Base-by-base conservation (phyloP, 2,329 filamentous ascomycete genomes). In the Hirsutella rhossiliensis region DNA sequence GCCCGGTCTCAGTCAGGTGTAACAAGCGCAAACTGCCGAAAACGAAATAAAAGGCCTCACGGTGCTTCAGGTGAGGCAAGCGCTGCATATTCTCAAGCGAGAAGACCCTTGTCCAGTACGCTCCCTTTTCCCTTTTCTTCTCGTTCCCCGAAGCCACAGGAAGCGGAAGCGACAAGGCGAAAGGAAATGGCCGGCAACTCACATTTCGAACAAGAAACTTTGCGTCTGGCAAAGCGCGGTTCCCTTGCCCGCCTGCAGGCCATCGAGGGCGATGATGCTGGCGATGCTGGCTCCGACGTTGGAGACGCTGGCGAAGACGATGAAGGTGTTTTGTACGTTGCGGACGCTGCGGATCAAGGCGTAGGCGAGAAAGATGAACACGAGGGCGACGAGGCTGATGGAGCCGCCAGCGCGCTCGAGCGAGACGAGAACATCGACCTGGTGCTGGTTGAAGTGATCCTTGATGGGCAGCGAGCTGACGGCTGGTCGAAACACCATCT, bases 211-310 rank as follows among this genome's bases (percentile, higher is more conserved):
- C 44, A 79, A 53, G 52, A 80, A 78, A 8, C 72, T 72, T 55
- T 79, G 76, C 0, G 69, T 64, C 53, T 76, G 74, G 52, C 77
- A 92, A 6, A 89, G 62, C 2, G 72, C 55, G 28, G 74, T 77
- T 0, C 63, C 59, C 18, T 67, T 62, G 1, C 78, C 78, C 31
- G 63, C 63, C 2, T 62, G 55, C 36, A 88, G 68, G 1, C 81
- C 83, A 15, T 78, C 74, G 44, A 78, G 75, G 6, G 81, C 82
- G 40, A 89, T 86, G 23, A 87, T 66, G 40, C 83, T 87, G 11
- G 81, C 85, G 38, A 72, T 63, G 50, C 75, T 76, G 12, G 76
- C 75, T 2, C 75, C 75, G 5, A 78, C 60, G 49, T 80, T 80
- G 47, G 75, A 71, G 23, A 78, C 65, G 18, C 75, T 78, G 6